Evolutionary conservation across 2,329 filamentous ascomycete species (phyloP).

Genomic region (Fragosphaeria purpurea): DNA sequence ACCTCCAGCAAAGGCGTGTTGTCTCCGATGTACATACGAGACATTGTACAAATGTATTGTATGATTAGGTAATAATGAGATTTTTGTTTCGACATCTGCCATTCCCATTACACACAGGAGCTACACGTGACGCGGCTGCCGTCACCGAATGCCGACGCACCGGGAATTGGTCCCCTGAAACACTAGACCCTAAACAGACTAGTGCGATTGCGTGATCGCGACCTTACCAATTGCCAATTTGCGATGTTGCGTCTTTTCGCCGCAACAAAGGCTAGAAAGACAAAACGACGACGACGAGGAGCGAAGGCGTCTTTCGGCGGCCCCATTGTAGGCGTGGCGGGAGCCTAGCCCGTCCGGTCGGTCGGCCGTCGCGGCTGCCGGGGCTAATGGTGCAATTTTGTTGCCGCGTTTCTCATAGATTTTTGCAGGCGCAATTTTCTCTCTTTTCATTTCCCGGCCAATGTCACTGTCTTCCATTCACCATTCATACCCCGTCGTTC

Average conservation of each 20-base stretch:
- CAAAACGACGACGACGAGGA: too few species aligned
- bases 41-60: background rate
- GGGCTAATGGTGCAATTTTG: too few species aligned
- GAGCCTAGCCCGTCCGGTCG: too few species aligned
- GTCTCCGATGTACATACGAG: background rate
- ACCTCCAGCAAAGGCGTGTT: too few species aligned
- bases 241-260: background rate
- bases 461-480: background rate
- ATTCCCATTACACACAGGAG: background rate
- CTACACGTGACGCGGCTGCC: slow-evolving; percentile 4
- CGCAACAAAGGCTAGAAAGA: background rate
- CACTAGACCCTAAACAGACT: slow-evolving; percentile 1
- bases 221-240: slow-evolving; percentile 4
- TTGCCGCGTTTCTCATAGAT: too few species aligned
- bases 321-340: too few species aligned
- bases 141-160: slow-evolving; percentile 6
- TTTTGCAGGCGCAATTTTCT: background rate
- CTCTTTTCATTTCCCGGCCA: background rate
- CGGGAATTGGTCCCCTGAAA: background rate
- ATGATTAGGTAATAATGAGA: too few species aligned
- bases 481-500: background rate
- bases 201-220: slow-evolving; percentile 17
- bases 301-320: too few species aligned
- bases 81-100: too few species aligned
- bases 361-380: too few species aligned